These are phyloP conservation scores for Calocera cornea DNA, from an alignment of 768 basidiomycete genomes.

Conservation along the genomic window DNA sequence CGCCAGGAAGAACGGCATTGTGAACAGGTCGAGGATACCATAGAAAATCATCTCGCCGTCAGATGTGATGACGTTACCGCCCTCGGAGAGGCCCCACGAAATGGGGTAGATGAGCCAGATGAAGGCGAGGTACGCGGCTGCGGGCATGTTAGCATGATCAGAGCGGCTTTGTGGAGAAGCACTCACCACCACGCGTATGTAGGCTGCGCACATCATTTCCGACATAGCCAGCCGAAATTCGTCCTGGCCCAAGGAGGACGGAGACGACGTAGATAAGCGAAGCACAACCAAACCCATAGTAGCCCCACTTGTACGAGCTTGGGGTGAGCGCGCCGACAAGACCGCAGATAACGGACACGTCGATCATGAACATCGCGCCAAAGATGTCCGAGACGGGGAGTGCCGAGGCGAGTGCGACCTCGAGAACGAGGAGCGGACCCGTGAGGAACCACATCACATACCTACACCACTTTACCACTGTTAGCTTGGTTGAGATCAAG, in stretches of 20 bases:
- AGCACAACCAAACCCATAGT: constrained; percentile 34
- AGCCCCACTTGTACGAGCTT: constrained; percentile 43
- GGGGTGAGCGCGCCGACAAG: constrained; percentile 40
- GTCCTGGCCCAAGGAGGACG: constrained; percentile 20
- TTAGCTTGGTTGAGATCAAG: too few species aligned
- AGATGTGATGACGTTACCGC: constrained; percentile 37
- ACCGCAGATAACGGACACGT: constrained; percentile 29
- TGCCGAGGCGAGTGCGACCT: constrained; percentile 34
- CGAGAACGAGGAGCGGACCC: constrained; percentile 38
- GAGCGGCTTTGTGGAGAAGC: background rate
- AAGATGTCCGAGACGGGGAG: constrained; percentile 39
- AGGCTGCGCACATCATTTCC: constrained; percentile 19
- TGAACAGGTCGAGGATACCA: constrained; percentile 26
- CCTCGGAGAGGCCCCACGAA: constrained; percentile 42
- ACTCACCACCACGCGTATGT: constrained; percentile 21
- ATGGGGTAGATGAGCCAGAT: constrained; percentile 47
- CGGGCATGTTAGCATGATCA: background rate
- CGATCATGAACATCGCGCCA: constrained; percentile 32
- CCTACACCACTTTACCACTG: constrained; percentile 35
- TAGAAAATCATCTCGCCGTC: constrained; percentile 44
- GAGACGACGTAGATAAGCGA: constrained; percentile 39
- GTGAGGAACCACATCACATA: constrained; percentile 48
- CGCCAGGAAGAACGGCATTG: constrained; percentile 7
- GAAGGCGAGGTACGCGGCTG: constrained; percentile 35
- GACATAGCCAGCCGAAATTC: constrained; percentile 20